These are phyloP conservation scores for Balakata baccata DNA, from an alignment of 345 rosid species.

Conservation along the genomic window DNA sequence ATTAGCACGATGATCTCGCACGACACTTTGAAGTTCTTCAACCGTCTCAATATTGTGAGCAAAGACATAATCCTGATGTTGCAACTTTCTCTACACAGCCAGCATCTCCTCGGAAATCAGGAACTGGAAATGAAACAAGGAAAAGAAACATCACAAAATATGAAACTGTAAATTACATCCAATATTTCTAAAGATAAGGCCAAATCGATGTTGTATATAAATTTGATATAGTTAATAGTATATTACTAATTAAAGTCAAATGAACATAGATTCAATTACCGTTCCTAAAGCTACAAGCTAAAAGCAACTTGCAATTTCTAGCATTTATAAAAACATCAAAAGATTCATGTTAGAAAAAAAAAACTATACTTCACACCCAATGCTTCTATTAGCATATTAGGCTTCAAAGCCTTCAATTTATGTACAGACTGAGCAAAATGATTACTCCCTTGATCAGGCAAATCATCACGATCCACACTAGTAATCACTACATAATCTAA, in stretches of 20 bases:
- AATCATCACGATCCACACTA: slow-evolving; percentile 88
- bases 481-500: slow-evolving; percentile 89
- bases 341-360: background rate
- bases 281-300: background rate
- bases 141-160: background rate
- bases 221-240: background rate
- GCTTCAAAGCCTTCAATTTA: slow-evolving; percentile 83
- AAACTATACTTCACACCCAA: slow-evolving; percentile 52
- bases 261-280: background rate
- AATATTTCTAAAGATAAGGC: too few species aligned
- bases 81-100: slow-evolving; percentile 83
- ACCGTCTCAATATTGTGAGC: slow-evolving; percentile 99
- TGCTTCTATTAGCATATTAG: slow-evolving; percentile 84
- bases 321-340: background rate
- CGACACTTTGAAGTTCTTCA: slow-evolving; percentile 83
- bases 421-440: slow-evolving; percentile 73
- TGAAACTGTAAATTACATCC: background rate
- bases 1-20: slow-evolving; percentile 92
- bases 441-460: slow-evolving; percentile 80
- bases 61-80: slow-evolving; percentile 84
- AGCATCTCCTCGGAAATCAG: slow-evolving; percentile 86
- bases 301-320: background rate
- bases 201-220: background rate
- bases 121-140: slow-evolving; percentile 49
- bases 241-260: background rate